A percentile compares a stretch with the other conserved stretches of the same genome.
Conservation (phyloP, 768 basidiomycete genomes). For the Terana coerulea region DNA sequence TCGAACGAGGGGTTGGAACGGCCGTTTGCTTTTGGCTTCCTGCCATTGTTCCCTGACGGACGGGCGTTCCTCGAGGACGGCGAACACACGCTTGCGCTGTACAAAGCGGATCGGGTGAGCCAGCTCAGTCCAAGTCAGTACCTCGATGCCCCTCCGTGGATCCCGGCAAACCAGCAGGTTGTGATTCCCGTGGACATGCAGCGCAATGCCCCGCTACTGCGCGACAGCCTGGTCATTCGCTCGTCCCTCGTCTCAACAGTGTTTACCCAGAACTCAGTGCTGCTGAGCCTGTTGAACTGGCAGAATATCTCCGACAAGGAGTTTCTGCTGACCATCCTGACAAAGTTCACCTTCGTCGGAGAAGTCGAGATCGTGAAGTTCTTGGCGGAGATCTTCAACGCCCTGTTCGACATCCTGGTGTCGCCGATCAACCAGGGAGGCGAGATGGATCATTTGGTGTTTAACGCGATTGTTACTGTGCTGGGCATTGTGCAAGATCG, state of each 20-base stretch:
- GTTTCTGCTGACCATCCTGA: constrained; percentile 64
- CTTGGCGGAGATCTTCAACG: constrained; percentile 85
- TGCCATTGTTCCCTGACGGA: constrained; percentile 78
- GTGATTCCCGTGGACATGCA: constrained; percentile 55
- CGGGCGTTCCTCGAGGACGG: constrained; percentile 87
- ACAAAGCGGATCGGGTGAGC: constrained; percentile 69
- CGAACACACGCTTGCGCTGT: constrained; percentile 79
- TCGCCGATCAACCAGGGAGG: constrained; percentile 70
- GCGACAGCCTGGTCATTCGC: constrained; percentile 77
- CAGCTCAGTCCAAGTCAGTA: constrained; percentile 69
- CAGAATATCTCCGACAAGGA: constrained; percentile 63
- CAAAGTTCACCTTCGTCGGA: constrained; percentile 86
- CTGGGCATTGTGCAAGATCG: constrained; percentile 92
- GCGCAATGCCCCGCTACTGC: constrained; percentile 62
- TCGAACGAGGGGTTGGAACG: constrained; percentile 49
- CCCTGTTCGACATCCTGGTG: constrained; percentile 84
- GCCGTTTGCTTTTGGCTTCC: constrained; percentile 90
- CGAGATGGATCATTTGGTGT: constrained; percentile 82
- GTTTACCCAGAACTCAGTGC: constrained; percentile 85
- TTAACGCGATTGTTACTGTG: constrained; percentile 87
- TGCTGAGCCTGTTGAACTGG: constrained; percentile 82
- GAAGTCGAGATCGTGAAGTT: constrained; percentile 96
- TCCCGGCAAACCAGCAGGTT: constrained; percentile 52
- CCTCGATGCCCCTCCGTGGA: constrained; percentile 61
- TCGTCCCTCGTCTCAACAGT: constrained; percentile 90